Conservation (phyloP, 2,329 filamentous ascomycete species). For the Clonostachys chloroleuca region DNA sequence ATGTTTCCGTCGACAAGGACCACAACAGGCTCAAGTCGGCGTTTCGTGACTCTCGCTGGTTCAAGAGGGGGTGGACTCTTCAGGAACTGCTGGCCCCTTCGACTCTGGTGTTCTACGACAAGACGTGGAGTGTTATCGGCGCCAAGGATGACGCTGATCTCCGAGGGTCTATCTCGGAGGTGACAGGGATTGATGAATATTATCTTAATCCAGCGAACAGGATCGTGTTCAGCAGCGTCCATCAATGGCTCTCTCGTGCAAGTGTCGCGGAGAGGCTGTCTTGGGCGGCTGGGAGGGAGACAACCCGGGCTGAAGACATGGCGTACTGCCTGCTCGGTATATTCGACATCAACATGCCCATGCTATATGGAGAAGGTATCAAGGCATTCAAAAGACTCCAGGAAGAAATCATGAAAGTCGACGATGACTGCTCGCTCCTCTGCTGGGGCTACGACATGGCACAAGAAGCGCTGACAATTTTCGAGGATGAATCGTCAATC, state of each 20-base stretch:
- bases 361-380: constrained; percentile 12
- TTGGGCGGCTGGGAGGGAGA: constrained; percentile 9
- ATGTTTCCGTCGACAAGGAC: constrained; percentile 5
- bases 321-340: constrained; percentile 14
- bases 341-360: constrained; percentile 13
- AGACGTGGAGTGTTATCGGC: constrained; percentile 6
- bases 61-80: constrained; percentile 36
- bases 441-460: constrained; percentile 5
- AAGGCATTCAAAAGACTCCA: constrained; percentile 11
- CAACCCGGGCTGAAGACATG: constrained; percentile 10
- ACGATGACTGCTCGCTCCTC: constrained; percentile 10
- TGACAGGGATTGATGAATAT: constrained; percentile 3
- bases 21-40: constrained; percentile 1
- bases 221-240: neutral
- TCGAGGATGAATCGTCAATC: constrained; percentile 1
- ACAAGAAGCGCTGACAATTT: neutral
- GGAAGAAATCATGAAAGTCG: constrained; percentile 9
- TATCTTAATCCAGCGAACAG: neutral
- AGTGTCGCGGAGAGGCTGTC: constrained; percentile 10
- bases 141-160: neutral
- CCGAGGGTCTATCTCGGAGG: constrained; percentile 1
- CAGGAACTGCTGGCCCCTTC: constrained; percentile 49
- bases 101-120: constrained; percentile 12
- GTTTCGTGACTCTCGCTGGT: constrained; percentile 12
- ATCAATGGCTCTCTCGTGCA: neutral